Percentiles rank a stretch among this genome's conserved stretches.
Conservation (phyloP, 2,329 filamentous ascomycete genomes). For the Cladorrhinum sp. region DNA sequence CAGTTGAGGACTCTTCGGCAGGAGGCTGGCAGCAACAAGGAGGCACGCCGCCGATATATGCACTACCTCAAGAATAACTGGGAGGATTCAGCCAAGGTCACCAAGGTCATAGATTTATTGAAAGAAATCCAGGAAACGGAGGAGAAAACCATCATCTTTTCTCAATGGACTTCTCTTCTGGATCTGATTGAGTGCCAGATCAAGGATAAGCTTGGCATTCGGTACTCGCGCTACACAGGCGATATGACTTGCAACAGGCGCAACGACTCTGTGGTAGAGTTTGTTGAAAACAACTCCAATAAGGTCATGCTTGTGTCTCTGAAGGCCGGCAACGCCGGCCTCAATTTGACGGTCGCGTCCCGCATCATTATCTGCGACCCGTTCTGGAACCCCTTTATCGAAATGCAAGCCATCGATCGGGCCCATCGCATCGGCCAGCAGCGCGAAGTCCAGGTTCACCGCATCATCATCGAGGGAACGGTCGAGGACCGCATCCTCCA, state of each 20-base stretch:
- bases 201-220: conserved; percentile 47
- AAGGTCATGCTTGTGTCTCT: conserved; percentile 75
- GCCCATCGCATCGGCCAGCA: conserved; percentile 84
- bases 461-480: conserved; percentile 71
- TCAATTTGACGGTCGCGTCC: conserved; percentile 80
- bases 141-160: conserved; percentile 80
- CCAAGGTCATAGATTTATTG: conserved; percentile 65
- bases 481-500: conserved; percentile 84
- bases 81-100: conserved; percentile 72
- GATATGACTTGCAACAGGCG: conserved; percentile 66
- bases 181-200: conserved; percentile 75
- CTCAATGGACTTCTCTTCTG: conserved; percentile 75
- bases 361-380: conserved; percentile 89
- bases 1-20: conserved; percentile 54
- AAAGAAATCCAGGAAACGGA: conserved; percentile 44
- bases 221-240: conserved; percentile 71
- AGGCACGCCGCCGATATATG: conserved; percentile 67
- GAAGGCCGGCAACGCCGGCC: conserved; percentile 78
- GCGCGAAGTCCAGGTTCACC: conserved; percentile 72
- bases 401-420: conserved; percentile 88
- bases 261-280: conserved; percentile 64
- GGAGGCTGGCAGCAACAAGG: conserved; percentile 60
- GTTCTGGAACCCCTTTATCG: conserved; percentile 92
- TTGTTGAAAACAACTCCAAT: conserved; percentile 55
- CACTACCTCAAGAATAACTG: conserved; percentile 65